Evolutionary conservation across 352 stramenopile species (phyloP).

Genomic region (Pythium coloratum): DNA sequence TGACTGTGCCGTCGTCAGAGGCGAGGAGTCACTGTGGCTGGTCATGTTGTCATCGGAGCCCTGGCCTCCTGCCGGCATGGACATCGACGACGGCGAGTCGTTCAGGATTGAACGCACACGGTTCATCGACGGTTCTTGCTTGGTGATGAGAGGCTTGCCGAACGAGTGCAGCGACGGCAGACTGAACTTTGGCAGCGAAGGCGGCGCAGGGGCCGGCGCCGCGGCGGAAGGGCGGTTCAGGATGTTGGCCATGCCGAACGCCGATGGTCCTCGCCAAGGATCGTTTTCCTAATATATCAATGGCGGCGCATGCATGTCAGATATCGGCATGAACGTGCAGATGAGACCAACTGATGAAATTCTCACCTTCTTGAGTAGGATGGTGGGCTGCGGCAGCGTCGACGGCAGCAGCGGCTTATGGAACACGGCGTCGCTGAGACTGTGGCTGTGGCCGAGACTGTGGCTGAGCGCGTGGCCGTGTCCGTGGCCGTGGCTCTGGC

Average conservation of each 20-base stretch:
- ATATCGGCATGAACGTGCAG: background rate
- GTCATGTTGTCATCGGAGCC: conserved; percentile 20
- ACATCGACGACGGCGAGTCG: conserved; percentile 30
- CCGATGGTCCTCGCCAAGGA: conserved; percentile 60
- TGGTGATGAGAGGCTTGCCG: conserved; percentile 58
- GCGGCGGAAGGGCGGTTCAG: conserved; percentile 45
- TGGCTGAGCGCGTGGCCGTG: conserved; percentile 1
- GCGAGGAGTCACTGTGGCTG: conserved; percentile 26
- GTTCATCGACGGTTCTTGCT: conserved; percentile 41
- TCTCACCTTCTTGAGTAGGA: conserved; percentile 28
- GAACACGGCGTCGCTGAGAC: background rate
- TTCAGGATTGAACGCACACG: conserved; percentile 39
- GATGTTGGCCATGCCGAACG: conserved; percentile 81
- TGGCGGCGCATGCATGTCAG: conserved; percentile 3
- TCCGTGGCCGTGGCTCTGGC: background rate
- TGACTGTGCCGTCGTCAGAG: conserved; percentile 23
- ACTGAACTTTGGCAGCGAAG: conserved; percentile 60
- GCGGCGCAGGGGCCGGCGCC: conserved; percentile 13
- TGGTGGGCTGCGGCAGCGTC: conserved; percentile 13
- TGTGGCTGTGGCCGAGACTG: background rate
- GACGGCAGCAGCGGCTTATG: conserved; percentile 12
- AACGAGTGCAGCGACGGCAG: conserved; percentile 79
- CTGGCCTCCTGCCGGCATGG: background rate
- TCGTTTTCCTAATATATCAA: conserved; percentile 54
- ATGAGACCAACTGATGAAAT: background rate